phyloP scores from a whole-genome alignment of 352 stramenopile genomes.

The Phytopythium montanum region DNA sequence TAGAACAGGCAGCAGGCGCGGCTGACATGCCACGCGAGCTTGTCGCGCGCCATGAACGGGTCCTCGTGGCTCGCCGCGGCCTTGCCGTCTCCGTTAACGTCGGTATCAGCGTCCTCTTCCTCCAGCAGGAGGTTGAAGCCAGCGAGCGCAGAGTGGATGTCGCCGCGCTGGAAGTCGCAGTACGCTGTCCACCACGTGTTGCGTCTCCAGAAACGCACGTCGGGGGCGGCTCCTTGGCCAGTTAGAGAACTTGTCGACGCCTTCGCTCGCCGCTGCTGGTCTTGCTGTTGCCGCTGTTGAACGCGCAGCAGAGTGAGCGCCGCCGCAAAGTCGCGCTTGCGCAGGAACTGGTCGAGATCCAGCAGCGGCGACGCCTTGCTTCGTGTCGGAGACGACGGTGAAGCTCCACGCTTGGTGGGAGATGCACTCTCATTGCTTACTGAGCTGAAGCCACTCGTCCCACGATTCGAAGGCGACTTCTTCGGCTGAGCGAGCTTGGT shows the following conservation, averaged over 20 bases:
- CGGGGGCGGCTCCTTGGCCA: background rate
- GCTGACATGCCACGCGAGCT: constrained; percentile 41
- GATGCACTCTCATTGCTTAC: background rate
- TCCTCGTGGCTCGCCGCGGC: background rate
- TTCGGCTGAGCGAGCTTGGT: constrained; percentile 4
- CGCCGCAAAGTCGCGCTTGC: constrained; percentile 37
- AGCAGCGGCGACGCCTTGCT: background rate
- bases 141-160: constrained; percentile 36
- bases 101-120: constrained; percentile 5
- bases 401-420: background rate
- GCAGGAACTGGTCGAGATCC: constrained; percentile 42
- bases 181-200: constrained; percentile 72
- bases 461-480: background rate
- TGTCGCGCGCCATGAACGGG: constrained; percentile 10
- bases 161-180: constrained; percentile 57
- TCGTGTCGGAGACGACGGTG: background rate
- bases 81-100: constrained; percentile 4
- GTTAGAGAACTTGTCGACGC: background rate
- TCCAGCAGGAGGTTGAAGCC: constrained; percentile 54
- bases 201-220: constrained; percentile 11
- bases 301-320: constrained; percentile 37
- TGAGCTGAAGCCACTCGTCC: background rate
- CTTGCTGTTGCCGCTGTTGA: constrained; percentile 9
- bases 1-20: constrained; percentile 57
- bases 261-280: constrained; percentile 18